Evolutionary conservation across 345 rosid genomes (phyloP).

Genomic region (Melaleuca quinquenervia): DNA sequence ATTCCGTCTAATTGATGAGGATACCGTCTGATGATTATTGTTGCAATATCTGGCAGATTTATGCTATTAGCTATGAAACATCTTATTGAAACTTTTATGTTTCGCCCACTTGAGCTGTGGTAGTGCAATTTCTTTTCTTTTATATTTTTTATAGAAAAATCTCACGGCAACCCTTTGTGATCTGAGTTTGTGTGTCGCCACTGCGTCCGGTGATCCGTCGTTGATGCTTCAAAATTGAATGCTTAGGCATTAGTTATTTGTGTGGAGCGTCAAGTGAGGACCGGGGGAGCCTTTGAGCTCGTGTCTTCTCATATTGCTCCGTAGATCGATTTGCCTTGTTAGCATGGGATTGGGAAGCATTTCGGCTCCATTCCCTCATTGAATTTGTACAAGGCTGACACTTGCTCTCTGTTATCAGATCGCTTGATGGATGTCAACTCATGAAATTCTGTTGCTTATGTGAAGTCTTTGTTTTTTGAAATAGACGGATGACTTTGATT

Average conservation of each 20-base stretch:
- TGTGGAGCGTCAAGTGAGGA: slow-evolving; percentile 70
- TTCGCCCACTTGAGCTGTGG: neutral
- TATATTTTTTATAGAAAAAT: neutral
- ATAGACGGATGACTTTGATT: neutral
- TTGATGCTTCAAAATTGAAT: neutral
- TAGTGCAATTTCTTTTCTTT: neutral
- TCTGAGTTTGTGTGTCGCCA: neutral
- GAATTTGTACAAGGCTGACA: neutral
- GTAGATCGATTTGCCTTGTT: slow-evolving; percentile 27
- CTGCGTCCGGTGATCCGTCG: neutral
- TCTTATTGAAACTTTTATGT: neutral
- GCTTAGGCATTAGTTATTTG: neutral
- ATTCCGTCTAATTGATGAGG: too few species aligned
- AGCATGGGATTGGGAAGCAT: slow-evolving; percentile 16
- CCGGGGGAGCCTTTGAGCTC: slow-evolving; percentile 31
- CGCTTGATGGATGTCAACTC: neutral
- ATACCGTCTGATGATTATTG: too few species aligned
- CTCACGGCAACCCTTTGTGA: neutral
- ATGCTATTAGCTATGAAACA: neutral
- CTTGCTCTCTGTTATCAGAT: neutral
- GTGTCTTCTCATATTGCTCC: slow-evolving; percentile 74
- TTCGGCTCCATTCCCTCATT: slow-evolving; percentile 15
- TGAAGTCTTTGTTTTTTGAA: neutral
- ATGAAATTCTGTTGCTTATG: neutral
- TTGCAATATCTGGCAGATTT: neutral